Percentiles rank a stretch among this genome's conserved stretches.
phyloP scores from a whole-genome alignment of 2,329 filamentous ascomycete genomes.

The Fusarium armeniacum region DNA sequence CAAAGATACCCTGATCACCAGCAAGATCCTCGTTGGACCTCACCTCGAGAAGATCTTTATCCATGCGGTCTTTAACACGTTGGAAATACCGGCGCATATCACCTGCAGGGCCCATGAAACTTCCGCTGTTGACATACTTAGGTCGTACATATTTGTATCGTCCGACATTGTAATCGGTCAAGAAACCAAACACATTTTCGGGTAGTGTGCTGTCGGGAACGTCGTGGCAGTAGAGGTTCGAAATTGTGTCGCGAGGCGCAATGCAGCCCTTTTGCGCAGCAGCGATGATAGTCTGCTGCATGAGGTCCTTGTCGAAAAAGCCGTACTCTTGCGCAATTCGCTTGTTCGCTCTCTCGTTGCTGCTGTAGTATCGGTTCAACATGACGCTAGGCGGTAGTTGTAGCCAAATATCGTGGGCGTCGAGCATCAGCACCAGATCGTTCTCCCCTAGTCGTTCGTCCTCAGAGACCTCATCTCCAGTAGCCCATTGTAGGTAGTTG shows the following conservation, averaged over 20 bases:
- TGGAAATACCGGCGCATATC: conserved; percentile 49
- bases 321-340: conserved; percentile 39
- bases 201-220: conserved; percentile 46
- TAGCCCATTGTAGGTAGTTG: conserved; percentile 48
- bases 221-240: conserved; percentile 46
- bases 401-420: conserved; percentile 53
- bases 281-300: conserved; percentile 47
- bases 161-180: conserved; percentile 41
- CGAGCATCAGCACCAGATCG: conserved; percentile 50
- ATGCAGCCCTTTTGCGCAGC: conserved; percentile 48
- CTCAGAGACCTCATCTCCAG: conserved; percentile 23
- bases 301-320: conserved; percentile 35
- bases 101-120: conserved; percentile 50
- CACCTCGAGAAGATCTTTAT: conserved; percentile 38
- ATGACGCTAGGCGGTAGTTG: conserved; percentile 51
- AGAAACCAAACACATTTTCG: conserved; percentile 40
- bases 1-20: conserved; percentile 53
- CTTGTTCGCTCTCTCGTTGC: conserved; percentile 43
- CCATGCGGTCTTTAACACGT: conserved; percentile 48
- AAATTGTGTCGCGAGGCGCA: conserved; percentile 43
- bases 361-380: conserved; percentile 47
- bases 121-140: conserved; percentile 52
- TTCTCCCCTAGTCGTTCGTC: conserved; percentile 45
- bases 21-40: conserved; percentile 32
- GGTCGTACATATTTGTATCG: conserved; percentile 47